These are phyloP conservation scores for Pulveroboletus sp. DNA, from an alignment of 768 basidiomycete species.

Conservation along the genomic window DNA sequence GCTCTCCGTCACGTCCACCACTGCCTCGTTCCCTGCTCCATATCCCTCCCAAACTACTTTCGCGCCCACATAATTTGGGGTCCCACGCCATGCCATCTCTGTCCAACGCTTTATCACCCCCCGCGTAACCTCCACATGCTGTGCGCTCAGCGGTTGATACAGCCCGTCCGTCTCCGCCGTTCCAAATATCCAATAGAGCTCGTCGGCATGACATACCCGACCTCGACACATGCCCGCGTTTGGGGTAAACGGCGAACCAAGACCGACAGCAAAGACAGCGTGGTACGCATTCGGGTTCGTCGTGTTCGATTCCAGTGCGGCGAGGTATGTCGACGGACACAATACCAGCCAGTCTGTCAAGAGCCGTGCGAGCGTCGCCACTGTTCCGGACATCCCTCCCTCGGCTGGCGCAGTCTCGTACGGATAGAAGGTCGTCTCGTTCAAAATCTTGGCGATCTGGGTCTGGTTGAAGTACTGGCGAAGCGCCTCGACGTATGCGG, in stretches of 20 bases:
- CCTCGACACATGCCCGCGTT: slow-evolving; percentile 11
- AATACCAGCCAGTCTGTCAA: slow-evolving; percentile 11
- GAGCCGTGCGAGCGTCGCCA: slow-evolving; percentile 9
- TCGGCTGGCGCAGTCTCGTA: slow-evolving; percentile 9
- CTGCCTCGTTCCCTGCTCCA: slow-evolving; percentile 4
- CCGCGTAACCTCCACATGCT: slow-evolving; percentile 3
- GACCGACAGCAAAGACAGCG: slow-evolving; percentile 7
- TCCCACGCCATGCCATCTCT: slow-evolving; percentile 17
- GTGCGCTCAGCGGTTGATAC: slow-evolving; percentile 11
- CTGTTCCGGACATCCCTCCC: slow-evolving; percentile 12
- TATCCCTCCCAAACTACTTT: slow-evolving; percentile 14
- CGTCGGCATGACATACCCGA: slow-evolving; percentile 19
- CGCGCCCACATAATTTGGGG: slow-evolving; percentile 13
- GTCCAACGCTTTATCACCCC: slow-evolving; percentile 10
- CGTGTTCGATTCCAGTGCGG: slow-evolving; percentile 14
- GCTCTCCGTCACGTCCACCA: slow-evolving; percentile 10
- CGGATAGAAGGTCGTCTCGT: slow-evolving; percentile 13
- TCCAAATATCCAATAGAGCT: slow-evolving; percentile 20
- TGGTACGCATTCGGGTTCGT: slow-evolving; percentile 18
- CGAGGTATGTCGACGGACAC: slow-evolving; percentile 15
- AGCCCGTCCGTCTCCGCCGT: slow-evolving; percentile 17
- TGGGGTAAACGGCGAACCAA: slow-evolving; percentile 11
- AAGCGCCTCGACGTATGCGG: slow-evolving; percentile 5
- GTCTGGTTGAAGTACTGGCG: slow-evolving; percentile 4
- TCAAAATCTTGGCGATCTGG: slow-evolving; percentile 7